Evolutionary conservation across 768 basidiomycete genomes (phyloP), one percentile per base, ranked within the genome.

Genomic region (Leccinum disarticulatum): DNA sequence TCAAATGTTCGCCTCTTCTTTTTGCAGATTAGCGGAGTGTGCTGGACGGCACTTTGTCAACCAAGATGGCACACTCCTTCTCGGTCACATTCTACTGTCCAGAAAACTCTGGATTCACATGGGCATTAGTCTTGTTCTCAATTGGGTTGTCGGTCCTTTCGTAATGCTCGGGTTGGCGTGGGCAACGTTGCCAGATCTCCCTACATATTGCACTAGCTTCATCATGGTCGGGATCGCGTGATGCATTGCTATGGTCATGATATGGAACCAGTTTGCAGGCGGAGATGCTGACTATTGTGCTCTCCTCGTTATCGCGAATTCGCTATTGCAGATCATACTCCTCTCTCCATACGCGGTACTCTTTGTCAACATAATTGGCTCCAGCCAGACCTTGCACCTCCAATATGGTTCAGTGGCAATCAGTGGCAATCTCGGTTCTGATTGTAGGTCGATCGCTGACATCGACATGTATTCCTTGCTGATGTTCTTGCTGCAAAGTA

Each of bases 81-180:
- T 94, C 1, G 86, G 86, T 0, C 59, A 68, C 10, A 70, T 91
- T 30, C 81, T 92, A 62, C 69, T 74, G 2, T 80, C 84, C 1
- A 71, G 69, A 22, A 64, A 68, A 1, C 73, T 93, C 8, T 91
- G 87, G 87, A 72, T 79, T 17, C 91, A 94, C 65, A 77, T 93
- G 61, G 74, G 73, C 5, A 77, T 93, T 28, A 90, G 88, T 6
- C 63, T 93, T 19, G 25, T 86, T 28, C 75, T 93, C 27, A 93
- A 92, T 69, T 94, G 92, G 93, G 80, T 93, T 58, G 61, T 90
- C 17, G 91, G 87, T 1, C 92, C 92, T 0, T 80, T 93, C 54
- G 66, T 92, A 17, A 95, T 94, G 92, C 82, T 93, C n/a, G 91
- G 78, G 3, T 68, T 91, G 28, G 91, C 92, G 1, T 93, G 91